Evolutionary conservation across 441 rosid species (phyloP).

Genomic region (Macaranga tanarius): DNA sequence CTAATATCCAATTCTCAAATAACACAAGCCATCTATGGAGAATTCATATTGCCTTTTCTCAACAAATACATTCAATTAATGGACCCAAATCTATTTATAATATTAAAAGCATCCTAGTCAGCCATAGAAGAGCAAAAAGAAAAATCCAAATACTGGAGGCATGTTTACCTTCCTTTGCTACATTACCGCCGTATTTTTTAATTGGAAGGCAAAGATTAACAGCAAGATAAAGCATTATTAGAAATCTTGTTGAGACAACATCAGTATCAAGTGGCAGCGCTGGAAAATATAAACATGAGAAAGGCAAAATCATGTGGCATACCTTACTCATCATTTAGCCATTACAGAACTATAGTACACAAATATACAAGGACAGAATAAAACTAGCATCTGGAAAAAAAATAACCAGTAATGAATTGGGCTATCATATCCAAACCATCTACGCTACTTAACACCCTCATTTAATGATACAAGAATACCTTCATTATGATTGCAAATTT

Average conservation of each 20-base stretch:
- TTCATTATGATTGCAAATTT: constrained; percentile 27
- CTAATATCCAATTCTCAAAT: neutral
- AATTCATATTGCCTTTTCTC: neutral
- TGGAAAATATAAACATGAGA: neutral
- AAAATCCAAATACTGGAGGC: neutral
- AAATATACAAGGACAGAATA: constrained; percentile 30
- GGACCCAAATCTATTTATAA: neutral
- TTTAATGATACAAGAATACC: constrained; percentile 35
- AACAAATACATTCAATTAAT: neutral
- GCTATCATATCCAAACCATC: constrained; percentile 29
- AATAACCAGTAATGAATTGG: constrained; percentile 26
- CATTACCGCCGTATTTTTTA: neutral
- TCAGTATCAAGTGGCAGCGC: neutral
- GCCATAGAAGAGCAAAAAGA: neutral
- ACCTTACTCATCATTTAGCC: constrained; percentile 28
- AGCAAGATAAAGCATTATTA: neutral
- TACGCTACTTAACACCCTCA: constrained; percentile 27
- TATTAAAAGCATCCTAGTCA: neutral
- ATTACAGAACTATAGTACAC: constrained; percentile 35
- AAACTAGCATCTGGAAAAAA: constrained; percentile 19
- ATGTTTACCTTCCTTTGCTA: neutral
- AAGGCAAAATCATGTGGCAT: constrained; percentile 20
- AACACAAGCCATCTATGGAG: constrained; percentile 4
- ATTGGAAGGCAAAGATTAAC: constrained; percentile 11
- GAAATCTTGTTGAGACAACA: neutral